Evolutionary conservation across 495 filamentous ascomycete genomes (phyloP).

Genomic region (Schizothecium vesticola): DNA sequence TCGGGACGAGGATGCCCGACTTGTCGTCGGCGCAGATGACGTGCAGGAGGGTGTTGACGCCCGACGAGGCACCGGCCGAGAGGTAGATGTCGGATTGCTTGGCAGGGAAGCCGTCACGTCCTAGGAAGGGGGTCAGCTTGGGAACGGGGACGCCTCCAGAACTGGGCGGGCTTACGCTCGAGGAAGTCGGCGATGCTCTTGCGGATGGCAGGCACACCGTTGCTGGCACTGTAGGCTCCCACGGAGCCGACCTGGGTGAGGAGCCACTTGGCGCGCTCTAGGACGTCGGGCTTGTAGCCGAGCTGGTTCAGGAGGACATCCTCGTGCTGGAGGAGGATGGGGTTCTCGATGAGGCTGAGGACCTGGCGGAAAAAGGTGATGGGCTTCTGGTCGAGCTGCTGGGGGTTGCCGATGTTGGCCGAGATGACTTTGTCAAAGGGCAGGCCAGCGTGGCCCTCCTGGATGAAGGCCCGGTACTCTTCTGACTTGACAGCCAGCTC

Average conservation of each 20-base stretch:
- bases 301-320: constrained; percentile 61
- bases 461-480: constrained; percentile 70
- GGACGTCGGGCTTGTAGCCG: constrained; percentile 82
- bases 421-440: constrained; percentile 89
- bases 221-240: constrained; percentile 92
- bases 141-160: not conserved
- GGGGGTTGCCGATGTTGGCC: constrained; percentile 98
- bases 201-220: constrained; percentile 77
- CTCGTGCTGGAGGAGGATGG: constrained; percentile 69
- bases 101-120: constrained; percentile 80
- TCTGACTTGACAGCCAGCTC: constrained; percentile 89
- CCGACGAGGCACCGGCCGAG: constrained; percentile 84
- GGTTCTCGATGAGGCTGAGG: constrained; percentile 89
- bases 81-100: constrained; percentile 77
- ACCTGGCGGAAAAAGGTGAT: constrained; percentile 99
- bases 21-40: constrained; percentile 75
- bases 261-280: constrained; percentile 73
- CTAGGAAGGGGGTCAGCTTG: constrained; percentile 29
- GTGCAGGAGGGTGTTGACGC: constrained; percentile 87
- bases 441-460: constrained; percentile 49
- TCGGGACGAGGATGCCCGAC: constrained; percentile 85
- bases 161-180: constrained; percentile 50
- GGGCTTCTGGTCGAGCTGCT: constrained; percentile 97
- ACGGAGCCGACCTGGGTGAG: constrained; percentile 81
- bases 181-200: constrained; percentile 91